Conservation (phyloP, 2,329 filamentous ascomycete species). For the Calonectria hawksworthii region DNA sequence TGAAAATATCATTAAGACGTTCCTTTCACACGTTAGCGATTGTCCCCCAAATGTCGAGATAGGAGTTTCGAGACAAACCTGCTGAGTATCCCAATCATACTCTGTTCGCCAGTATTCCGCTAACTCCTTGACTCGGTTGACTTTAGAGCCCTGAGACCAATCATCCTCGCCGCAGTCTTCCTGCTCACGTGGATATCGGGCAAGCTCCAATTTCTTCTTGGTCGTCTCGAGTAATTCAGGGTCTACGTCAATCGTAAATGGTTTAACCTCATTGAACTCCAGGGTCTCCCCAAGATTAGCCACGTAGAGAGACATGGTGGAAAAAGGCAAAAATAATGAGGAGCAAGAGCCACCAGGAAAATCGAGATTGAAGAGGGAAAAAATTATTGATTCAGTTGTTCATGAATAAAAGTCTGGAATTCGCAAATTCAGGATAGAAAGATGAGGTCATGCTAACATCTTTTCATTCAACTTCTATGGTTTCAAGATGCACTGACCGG, state of each 20-base stretch:
- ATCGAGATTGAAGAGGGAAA: background rate
- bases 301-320: background rate
- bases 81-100: conserved; percentile 26
- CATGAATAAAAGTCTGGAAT: background rate
- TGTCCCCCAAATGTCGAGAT: too few relatives aligned
- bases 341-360: background rate
- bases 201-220: conserved; percentile 19
- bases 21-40: background rate
- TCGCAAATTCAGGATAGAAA: background rate
- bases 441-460: background rate
- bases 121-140: conserved; percentile 20
- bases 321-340: background rate
- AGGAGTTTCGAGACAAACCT: background rate
- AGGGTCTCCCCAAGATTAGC: background rate
- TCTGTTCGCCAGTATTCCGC: conserved; percentile 27
- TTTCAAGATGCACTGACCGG: background rate
- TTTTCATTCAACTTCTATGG: too few relatives aligned
- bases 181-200: conserved; percentile 26
- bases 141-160: conserved; percentile 35
- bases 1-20: conserved; percentile 24
- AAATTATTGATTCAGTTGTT: background rate
- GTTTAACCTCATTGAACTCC: background rate
- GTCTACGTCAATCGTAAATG: conserved; percentile 19
- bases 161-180: conserved; percentile 21
- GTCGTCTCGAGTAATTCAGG: conserved; percentile 25